Evolutionary conservation across 768 basidiomycete species (phyloP).

Genomic region (button mushroom (Agaricus bisporus)): DNA sequence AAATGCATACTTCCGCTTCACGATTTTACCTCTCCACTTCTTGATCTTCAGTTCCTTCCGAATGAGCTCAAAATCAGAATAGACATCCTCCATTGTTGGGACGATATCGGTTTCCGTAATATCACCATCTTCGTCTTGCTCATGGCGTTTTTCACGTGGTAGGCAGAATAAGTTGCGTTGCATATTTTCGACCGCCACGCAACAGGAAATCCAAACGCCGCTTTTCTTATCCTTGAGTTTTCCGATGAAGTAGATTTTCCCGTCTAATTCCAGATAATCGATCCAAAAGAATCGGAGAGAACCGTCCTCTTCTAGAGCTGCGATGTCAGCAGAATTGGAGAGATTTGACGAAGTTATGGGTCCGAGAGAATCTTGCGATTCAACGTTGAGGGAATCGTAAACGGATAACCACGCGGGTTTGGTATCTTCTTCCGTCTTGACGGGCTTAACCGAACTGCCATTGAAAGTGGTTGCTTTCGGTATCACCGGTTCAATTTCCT

Average conservation of each 20-base stretch:
- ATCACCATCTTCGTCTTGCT: constrained; percentile 50
- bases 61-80: constrained; percentile 77
- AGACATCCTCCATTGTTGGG: constrained; percentile 66
- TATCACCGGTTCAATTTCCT: constrained; percentile 11
- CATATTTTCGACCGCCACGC: constrained; percentile 78
- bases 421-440: constrained; percentile 38
- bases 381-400: constrained; percentile 65
- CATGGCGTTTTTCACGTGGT: constrained; percentile 63
- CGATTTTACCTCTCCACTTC: constrained; percentile 76
- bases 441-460: constrained; percentile 21
- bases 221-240: constrained; percentile 80
- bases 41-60: constrained; percentile 68
- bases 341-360: constrained; percentile 30
- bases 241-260: constrained; percentile 83
- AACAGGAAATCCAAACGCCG: constrained; percentile 73
- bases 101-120: constrained; percentile 70
- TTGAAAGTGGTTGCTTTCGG: constrained; percentile 15
- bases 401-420: constrained; percentile 67
- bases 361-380: constrained; percentile 55
- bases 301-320: constrained; percentile 77
- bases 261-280: constrained; percentile 85
- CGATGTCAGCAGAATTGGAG: constrained; percentile 34
- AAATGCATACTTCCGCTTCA: constrained; percentile 89
- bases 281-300: constrained; percentile 93
- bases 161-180: constrained; percentile 89